Evolutionary conservation across 164 flowering plant species (phyloP).

Genomic region (Nelumbo lutea): DNA sequence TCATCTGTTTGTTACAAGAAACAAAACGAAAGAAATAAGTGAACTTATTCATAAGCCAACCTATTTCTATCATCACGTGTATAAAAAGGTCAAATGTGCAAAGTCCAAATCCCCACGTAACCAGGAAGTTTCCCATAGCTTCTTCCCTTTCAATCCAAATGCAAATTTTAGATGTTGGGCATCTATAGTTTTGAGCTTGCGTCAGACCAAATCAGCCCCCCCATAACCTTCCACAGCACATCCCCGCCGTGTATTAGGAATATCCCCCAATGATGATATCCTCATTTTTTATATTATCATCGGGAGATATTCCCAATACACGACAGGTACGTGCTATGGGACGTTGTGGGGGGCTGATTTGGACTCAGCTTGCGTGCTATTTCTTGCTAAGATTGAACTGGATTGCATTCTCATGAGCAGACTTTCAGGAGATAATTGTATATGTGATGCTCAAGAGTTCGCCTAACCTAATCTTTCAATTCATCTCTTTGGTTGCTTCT

Average conservation of each 20-base stretch:
- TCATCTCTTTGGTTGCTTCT: neutral
- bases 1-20: constrained; percentile 47
- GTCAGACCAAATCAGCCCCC: no score
- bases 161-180: constrained; percentile 47
- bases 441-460: constrained; percentile 5
- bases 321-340: no score
- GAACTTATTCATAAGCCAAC: constrained; percentile 63
- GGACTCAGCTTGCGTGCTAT: constrained; percentile 35
- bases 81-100: constrained; percentile 43
- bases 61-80: constrained; percentile 39
- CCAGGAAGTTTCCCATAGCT: constrained; percentile 48
- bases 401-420: constrained; percentile 44
- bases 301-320: no score
- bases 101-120: constrained; percentile 51
- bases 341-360: no score
- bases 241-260: neutral
- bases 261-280: constrained; percentile 7
- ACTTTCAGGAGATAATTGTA: constrained; percentile 26
- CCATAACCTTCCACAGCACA: no score
- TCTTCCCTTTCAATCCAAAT: constrained; percentile 33
- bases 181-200: constrained; percentile 37
- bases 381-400: constrained; percentile 46
- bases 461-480: constrained; percentile 1
- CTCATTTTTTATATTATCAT: no score
- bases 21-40: constrained; percentile 59